Evolutionary conservation across 1,139 yeast species (phyloP), one percentile per base, ranked within the genome.

Genomic region (Suhomyces bolitotheri): DNA sequence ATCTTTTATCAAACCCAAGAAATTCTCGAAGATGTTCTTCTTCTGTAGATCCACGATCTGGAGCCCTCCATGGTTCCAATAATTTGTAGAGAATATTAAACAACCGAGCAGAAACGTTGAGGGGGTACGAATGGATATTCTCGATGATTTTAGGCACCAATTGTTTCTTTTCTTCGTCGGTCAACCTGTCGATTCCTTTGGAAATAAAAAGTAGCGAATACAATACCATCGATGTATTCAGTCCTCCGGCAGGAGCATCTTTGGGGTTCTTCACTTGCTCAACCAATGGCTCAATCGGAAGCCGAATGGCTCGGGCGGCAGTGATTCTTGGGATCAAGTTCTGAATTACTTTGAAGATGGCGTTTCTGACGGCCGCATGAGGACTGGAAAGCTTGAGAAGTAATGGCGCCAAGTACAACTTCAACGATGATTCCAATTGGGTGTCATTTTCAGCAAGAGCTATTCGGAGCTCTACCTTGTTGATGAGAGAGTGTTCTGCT

Each of bases 391-490:
- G 70, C 54, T 92, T 92, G 41, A 90, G 65, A 24, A 92, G 61
- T 25, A 90, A 57, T 1, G 98, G 97, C 2, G 89, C 72, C 31
- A 92, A 66, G 53, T 85, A 92, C 1, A 77, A 58, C 13, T 71
- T 70, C 26, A 92, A 57, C 9, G 82, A 64, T 6, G 71, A 57
- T 50, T 85, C 82, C 36, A 89, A 73, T 50, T 83, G 84, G 2
- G 61, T 68, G 37, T 82, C 86, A 1, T 80, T 67, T 36, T 76
- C 78, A 0, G 97, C 89, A 31, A 92, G 64, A 1, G 95, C 94
- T 27, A 92, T 71, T 33, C 90, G 69, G 31, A 92, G 74, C 60
- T 92, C 98, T 1, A 88, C 97, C 52, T 78, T 82, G 53, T 79
- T 79, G 28, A 85, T 71, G 40, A 84, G 63, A 2, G 74, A 66